phyloP scores from a whole-genome alignment of 345 rosid species.

The Lumnitzera littorea region DNA sequence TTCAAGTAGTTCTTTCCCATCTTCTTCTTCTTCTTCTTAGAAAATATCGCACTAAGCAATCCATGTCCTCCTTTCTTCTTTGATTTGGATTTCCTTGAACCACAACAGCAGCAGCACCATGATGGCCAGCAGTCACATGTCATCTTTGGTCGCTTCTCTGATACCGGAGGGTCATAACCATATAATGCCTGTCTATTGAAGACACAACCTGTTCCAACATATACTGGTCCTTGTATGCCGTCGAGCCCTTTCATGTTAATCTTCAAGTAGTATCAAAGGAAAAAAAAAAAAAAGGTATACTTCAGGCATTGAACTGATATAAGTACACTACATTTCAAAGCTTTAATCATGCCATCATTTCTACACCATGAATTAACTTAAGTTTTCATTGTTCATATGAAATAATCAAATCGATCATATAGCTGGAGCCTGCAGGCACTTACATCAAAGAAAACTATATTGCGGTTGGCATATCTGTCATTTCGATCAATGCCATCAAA shows the following conservation, averaged over 20 bases:
- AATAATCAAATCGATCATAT: not conserved
- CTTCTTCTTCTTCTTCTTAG: slow-evolving; percentile 59
- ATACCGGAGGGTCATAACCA: slow-evolving; percentile 89
- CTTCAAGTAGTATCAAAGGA: slow-evolving; percentile 22
- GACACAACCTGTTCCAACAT: slow-evolving; percentile 95
- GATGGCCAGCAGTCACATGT: slow-evolving; percentile 99
- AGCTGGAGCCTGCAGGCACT: slow-evolving; percentile 12
- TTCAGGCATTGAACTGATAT: no score
- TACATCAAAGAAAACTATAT: slow-evolving; percentile 90
- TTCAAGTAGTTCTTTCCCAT: slow-evolving; percentile 55
- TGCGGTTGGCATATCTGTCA: slow-evolving; percentile 92
- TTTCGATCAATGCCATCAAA: slow-evolving; percentile 94
- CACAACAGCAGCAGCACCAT: slow-evolving; percentile 90
- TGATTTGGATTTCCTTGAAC: slow-evolving; percentile 68
- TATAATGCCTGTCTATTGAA: slow-evolving; percentile 91
- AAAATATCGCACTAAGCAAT: slow-evolving; percentile 40
- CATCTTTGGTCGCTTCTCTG: slow-evolving; percentile 85
- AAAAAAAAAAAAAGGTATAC: not conserved
- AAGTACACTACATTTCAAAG: no score
- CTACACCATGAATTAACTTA: not conserved
- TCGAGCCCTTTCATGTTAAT: slow-evolving; percentile 91
- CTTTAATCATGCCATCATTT: no score
- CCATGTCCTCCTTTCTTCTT: slow-evolving; percentile 68
- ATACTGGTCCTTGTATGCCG: slow-evolving; percentile 94
- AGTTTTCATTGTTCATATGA: not conserved